These are phyloP conservation scores for Golubevia sp. DNA, from an alignment of 1,284 basidiomycete genomes.

Conservation along the genomic window DNA sequence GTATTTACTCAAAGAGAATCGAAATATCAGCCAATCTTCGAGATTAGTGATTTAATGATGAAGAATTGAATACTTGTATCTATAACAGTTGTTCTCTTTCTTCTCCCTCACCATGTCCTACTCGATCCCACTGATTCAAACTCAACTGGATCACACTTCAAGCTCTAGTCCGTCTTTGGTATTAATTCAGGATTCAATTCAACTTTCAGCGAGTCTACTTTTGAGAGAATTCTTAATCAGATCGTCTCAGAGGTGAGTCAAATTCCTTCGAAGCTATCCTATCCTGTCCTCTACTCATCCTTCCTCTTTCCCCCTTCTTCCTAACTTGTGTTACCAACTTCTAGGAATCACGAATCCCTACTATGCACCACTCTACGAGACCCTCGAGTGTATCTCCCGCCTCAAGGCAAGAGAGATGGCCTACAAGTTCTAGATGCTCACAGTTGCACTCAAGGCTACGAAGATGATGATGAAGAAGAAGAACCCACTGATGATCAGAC, in stretches of 20 bases:
- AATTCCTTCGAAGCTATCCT: too few species aligned
- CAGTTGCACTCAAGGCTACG: neutral
- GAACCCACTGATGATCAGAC: neutral
- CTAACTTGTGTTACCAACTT: neutral
- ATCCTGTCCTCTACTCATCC: too few species aligned
- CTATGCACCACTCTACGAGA: neutral
- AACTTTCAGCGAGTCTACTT: neutral
- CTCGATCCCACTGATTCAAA: neutral
- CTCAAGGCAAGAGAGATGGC: neutral
- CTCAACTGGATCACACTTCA: neutral
- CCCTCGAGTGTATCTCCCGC: neutral
- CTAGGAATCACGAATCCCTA: neutral
- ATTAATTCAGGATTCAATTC: neutral
- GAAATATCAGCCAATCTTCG: too few species aligned
- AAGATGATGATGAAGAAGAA: neutral
- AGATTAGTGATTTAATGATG: too few species aligned
- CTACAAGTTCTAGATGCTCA: neutral
- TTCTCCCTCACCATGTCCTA: too few species aligned
- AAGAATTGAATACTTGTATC: too few species aligned
- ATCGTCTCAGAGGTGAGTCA: neutral
- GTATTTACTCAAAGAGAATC: too few species aligned
- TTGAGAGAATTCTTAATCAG: neutral
- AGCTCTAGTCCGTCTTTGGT: neutral
- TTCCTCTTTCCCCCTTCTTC: too few species aligned
- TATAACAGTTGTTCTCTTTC: too few species aligned